These are phyloP conservation scores for Vigna mungo DNA, from an alignment of 306 rosid genomes.

Conservation along the genomic window DNA sequence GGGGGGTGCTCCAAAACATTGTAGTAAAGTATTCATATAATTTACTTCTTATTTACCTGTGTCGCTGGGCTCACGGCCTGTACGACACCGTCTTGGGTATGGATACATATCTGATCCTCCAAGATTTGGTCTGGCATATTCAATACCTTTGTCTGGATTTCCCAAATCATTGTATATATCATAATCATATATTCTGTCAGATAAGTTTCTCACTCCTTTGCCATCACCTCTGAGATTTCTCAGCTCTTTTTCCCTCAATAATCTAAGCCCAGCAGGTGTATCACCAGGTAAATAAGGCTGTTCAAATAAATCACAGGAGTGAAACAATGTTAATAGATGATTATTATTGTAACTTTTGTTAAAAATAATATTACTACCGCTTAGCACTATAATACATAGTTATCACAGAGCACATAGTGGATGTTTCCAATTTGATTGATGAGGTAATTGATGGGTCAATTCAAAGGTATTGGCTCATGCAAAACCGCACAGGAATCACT, in stretches of 20 bases:
- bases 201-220: slow-evolving; percentile 71
- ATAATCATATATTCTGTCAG: slow-evolving; percentile 78
- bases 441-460: slow-evolving; percentile 32
- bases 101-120: slow-evolving; percentile 72
- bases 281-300: slow-evolving; percentile 90
- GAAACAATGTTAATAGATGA: background rate
- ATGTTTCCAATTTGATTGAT: slow-evolving; percentile 3
- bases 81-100: slow-evolving; percentile 94
- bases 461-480: slow-evolving; percentile 35
- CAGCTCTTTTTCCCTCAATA: slow-evolving; percentile 77
- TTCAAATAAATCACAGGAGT: slow-evolving; percentile 42
- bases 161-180: slow-evolving; percentile 91
- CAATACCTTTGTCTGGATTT: slow-evolving; percentile 80
- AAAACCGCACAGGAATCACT: background rate
- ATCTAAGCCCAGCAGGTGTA: slow-evolving; percentile 81
- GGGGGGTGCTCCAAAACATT: background rate
- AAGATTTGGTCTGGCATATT: slow-evolving; percentile 68
- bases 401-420: background rate
- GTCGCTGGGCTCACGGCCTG: slow-evolving; percentile 77
- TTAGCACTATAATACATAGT: background rate
- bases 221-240: slow-evolving; percentile 75
- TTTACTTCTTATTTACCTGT: slow-evolving; percentile 54
- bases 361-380: background rate
- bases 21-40: too few species aligned
- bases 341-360: background rate